phyloP scores from a whole-genome alignment of 805 yeast genomes.

The Wickerhamiella kazuoi region DNA sequence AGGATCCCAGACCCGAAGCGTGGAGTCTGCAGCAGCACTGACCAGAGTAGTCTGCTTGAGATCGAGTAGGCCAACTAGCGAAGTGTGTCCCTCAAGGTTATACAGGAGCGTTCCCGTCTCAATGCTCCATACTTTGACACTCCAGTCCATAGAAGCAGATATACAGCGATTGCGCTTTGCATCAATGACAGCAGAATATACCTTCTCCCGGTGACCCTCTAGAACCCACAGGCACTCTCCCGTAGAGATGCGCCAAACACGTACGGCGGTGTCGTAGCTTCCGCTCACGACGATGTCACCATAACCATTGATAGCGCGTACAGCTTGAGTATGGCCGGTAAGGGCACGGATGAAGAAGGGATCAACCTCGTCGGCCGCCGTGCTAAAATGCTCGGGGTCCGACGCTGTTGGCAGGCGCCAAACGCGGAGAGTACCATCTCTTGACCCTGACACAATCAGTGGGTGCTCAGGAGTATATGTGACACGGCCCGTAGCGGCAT shows the following conservation, averaged over 20 bases:
- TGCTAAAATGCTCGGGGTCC: constrained; percentile 18
- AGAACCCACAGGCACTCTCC: constrained; percentile 58
- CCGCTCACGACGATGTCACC: constrained; percentile 77
- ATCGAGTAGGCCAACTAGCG: constrained; percentile 73
- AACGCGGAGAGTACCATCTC: constrained; percentile 68
- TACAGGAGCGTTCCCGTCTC: constrained; percentile 52
- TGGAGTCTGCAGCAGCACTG: constrained; percentile 91
- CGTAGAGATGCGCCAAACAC: constrained; percentile 79
- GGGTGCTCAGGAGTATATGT: constrained; percentile 45
- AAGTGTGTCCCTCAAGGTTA: constrained; percentile 71
- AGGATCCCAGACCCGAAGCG: constrained; percentile 87
- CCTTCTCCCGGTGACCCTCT: constrained; percentile 71
- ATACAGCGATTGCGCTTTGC: constrained; percentile 59
- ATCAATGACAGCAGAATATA: constrained; percentile 78
- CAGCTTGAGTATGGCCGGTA: constrained; percentile 62
- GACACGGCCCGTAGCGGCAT: constrained; percentile 39
- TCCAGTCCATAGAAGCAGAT: constrained; percentile 81
- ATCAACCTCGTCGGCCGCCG: constrained; percentile 20
- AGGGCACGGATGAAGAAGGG: constrained; percentile 55
- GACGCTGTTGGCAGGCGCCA: constrained; percentile 53
- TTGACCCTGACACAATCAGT: constrained; percentile 67
- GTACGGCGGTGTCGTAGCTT: constrained; percentile 72
- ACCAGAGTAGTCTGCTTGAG: constrained; percentile 61
- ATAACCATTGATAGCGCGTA: constrained; percentile 72
- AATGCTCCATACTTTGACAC: constrained; percentile 80